Conservation (phyloP, 306 rosid genomes). For the Begonia peltatifolia region DNA sequence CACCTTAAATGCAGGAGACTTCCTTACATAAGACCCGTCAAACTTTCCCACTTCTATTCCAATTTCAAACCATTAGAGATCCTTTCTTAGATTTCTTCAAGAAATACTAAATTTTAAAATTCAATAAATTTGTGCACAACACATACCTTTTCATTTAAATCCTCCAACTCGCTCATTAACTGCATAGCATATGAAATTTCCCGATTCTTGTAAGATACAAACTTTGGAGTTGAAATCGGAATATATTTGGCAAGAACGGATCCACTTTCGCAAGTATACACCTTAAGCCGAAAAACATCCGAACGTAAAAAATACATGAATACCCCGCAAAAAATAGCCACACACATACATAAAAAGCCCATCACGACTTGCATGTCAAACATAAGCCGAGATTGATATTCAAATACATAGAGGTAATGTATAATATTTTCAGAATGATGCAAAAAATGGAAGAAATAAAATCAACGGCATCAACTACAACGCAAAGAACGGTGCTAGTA, state of each 20-base stretch:
- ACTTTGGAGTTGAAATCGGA: conserved; percentile 56
- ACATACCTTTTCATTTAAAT: conserved; percentile 34
- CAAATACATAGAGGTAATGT: no score
- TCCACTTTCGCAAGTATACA: conserved; percentile 64
- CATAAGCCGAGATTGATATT: no score
- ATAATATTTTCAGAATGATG: no score
- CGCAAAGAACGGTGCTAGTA: no score
- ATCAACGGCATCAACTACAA: no score
- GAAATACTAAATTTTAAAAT: neutral
- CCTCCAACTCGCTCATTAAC: conserved; percentile 18
- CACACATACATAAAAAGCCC: no score
- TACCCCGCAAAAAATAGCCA: no score
- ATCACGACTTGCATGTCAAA: no score
- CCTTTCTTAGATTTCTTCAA: neutral
- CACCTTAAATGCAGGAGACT: no score
- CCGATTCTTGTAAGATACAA: conserved; percentile 26
- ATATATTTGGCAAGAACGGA: conserved; percentile 45
- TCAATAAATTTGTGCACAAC: conserved; percentile 7
- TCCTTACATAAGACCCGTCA: no score
- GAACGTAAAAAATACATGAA: neutral
- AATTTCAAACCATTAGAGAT: conserved; percentile 24
- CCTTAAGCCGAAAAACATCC: conserved; percentile 30
- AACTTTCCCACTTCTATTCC: neutral
- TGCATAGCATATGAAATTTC: conserved; percentile 15
- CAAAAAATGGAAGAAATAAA: no score